Conservation (phyloP, 2,329 filamentous ascomycete species). For the Alternaria novae-zelandiae region DNA sequence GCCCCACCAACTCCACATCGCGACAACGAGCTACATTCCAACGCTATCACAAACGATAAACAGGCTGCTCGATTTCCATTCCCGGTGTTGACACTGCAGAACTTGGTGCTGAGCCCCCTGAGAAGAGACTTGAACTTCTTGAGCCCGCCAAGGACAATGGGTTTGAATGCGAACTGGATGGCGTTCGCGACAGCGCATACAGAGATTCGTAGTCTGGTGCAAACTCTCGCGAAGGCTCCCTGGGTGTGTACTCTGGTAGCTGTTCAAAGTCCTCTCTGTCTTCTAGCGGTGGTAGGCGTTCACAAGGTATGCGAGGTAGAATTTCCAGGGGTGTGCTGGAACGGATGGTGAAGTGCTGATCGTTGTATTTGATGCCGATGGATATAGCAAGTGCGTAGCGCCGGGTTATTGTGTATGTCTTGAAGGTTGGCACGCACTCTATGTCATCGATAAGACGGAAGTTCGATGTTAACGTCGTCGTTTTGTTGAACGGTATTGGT, state of each 20-base stretch:
- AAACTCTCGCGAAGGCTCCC: slow-evolving; percentile 37
- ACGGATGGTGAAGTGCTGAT: slow-evolving; percentile 34
- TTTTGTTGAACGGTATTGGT: slow-evolving; percentile 27
- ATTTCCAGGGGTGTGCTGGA: slow-evolving; percentile 40
- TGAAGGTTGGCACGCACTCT: slow-evolving; percentile 45
- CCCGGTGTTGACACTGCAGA: slow-evolving; percentile 15
- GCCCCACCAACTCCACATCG: not conserved
- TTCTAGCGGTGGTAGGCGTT: slow-evolving; percentile 12
- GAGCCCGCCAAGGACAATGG: slow-evolving; percentile 15
- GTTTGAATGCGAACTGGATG: slow-evolving; percentile 15
- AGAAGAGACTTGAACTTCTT: slow-evolving; percentile 23
- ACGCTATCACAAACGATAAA: not conserved
- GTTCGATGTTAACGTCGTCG: slow-evolving; percentile 30
- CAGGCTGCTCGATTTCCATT: slow-evolving; percentile 16
- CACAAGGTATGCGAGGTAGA: slow-evolving; percentile 30
- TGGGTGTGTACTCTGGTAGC: slow-evolving; percentile 37
- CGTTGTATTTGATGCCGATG: slow-evolving; percentile 35
- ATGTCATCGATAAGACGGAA: slow-evolving; percentile 43
- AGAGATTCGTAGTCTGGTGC: slow-evolving; percentile 42
- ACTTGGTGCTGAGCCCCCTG: slow-evolving; percentile 10
- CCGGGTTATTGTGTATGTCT: slow-evolving; percentile 42
- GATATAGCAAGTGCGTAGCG: slow-evolving; percentile 36
- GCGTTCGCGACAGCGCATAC: slow-evolving; percentile 25
- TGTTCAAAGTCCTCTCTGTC: slow-evolving; percentile 37
- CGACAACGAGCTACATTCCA: not conserved